phyloP scores from a whole-genome alignment of 352 stramenopile species.

The Phytophthora rubi region DNA sequence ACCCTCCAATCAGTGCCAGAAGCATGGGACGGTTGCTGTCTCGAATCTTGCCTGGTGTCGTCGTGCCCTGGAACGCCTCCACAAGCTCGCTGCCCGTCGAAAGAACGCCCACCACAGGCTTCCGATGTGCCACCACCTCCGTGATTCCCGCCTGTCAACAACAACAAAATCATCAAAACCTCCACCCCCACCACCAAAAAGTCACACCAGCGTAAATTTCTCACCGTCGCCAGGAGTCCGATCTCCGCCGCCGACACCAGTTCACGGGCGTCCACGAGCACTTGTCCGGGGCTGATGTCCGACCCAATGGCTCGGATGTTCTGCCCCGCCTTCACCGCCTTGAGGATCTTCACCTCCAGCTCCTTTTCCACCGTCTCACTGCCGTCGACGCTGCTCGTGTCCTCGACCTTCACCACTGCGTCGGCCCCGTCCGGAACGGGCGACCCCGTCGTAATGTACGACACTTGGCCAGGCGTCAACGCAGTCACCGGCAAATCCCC shows the following conservation, averaged over 20 bases:
- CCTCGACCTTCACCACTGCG: constrained; percentile 95
- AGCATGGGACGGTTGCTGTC: constrained; percentile 97
- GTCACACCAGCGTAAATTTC: background rate
- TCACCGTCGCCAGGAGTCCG: constrained; percentile 91
- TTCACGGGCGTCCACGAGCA: constrained; percentile 81
- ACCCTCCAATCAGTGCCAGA: constrained; percentile 61
- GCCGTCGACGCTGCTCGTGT: constrained; percentile 72
- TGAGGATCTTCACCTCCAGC: constrained; percentile 67
- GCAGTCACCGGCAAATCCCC: constrained; percentile 51
- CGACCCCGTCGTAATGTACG: constrained; percentile 96
- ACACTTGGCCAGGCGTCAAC: constrained; percentile 58
- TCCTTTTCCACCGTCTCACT: constrained; percentile 40
- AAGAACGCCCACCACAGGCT: constrained; percentile 91
- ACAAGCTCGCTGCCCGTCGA: constrained; percentile 97
- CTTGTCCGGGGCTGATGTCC: constrained; percentile 84
- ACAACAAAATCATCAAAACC: background rate
- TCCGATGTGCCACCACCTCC: constrained; percentile 71
- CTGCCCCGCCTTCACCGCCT: constrained; percentile 55
- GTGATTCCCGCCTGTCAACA: constrained; percentile 66
- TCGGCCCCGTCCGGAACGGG: constrained; percentile 90
- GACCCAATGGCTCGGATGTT: constrained; percentile 92
- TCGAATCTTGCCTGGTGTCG: constrained; percentile 85
- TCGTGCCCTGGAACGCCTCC: constrained; percentile 52
- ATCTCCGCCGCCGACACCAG: constrained; percentile 89
- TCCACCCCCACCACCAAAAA: background rate